Percentiles rank a stretch among this genome's conserved stretches.
These are phyloP conservation scores for Senecio squalidus DNA, from an alignment of 140 eudicot species.

Conservation along the genomic window DNA sequence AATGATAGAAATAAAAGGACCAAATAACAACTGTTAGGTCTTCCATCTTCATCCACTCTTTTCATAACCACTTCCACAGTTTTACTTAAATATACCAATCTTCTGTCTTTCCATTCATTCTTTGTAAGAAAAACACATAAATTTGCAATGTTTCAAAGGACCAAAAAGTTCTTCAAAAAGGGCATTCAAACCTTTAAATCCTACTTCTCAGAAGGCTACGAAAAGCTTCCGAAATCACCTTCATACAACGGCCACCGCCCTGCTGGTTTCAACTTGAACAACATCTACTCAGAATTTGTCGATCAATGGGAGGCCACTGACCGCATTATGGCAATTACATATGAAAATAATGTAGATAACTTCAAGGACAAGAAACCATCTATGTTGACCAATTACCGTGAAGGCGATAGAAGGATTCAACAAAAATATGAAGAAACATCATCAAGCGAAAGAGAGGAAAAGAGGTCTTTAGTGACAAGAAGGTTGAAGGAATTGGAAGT, in stretches of 20 bases:
- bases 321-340: slow-evolving; percentile 20
- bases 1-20: slow-evolving; percentile 7
- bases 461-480: slow-evolving; percentile 23
- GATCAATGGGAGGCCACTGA: slow-evolving; percentile 33
- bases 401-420: not conserved
- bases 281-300: slow-evolving; percentile 31
- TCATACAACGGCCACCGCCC: slow-evolving; percentile 7
- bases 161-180: slow-evolving; percentile 48
- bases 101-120: slow-evolving; percentile 14
- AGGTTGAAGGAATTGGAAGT: slow-evolving; percentile 47
- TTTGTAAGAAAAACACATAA: not conserved
- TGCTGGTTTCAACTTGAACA: slow-evolving; percentile 12
- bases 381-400: slow-evolving; percentile 1
- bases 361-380: slow-evolving; percentile 12
- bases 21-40: slow-evolving; percentile 22
- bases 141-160: slow-evolving; percentile 33
- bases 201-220: slow-evolving; percentile 39
- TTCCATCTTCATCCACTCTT: slow-evolving; percentile 28
- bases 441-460: slow-evolving; percentile 23
- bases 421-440: slow-evolving; percentile 2
- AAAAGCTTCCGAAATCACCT: slow-evolving; percentile 50
- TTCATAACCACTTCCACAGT: slow-evolving; percentile 23
- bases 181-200: slow-evolving; percentile 42
- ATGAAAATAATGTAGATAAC: slow-evolving; percentile 11
- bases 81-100: slow-evolving; percentile 22